A percentile compares a stretch with the other conserved stretches of the same genome.
Conservation (phyloP, 2,329 filamentous ascomycete species). For the Trichoderma koningii region DNA sequence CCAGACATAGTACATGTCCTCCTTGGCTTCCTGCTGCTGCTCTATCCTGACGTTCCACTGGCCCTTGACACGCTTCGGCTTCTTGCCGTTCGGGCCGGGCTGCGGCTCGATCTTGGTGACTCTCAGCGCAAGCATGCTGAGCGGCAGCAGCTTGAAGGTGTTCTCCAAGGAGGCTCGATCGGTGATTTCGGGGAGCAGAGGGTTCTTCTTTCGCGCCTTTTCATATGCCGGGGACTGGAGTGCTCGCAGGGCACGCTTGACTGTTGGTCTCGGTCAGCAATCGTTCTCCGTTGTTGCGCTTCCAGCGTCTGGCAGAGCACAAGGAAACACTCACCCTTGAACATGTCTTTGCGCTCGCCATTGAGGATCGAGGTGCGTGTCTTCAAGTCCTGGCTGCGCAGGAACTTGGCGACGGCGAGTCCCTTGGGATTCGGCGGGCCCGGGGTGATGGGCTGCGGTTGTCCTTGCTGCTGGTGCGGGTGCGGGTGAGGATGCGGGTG, state of each 20-base stretch:
- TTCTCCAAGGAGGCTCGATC: constrained; percentile 90
- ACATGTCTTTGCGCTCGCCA: constrained; percentile 97
- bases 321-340: constrained; percentile 68
- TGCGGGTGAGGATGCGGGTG: constrained; percentile 40
- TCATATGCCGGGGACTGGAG: constrained; percentile 86
- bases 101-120: constrained; percentile 75
- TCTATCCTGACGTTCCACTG: constrained; percentile 95
- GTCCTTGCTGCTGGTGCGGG: constrained; percentile 45
- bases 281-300: background rate
- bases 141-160: constrained; percentile 88
- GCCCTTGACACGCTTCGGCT: constrained; percentile 88
- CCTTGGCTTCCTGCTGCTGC: constrained; percentile 85
- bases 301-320: background rate
- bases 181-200: constrained; percentile 81
- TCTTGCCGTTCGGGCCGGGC: constrained; percentile 64
- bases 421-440: constrained; percentile 87
- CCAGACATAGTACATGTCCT: constrained; percentile 95
- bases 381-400: constrained; percentile 84
- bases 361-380: constrained; percentile 88
- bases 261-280: constrained; percentile 48
- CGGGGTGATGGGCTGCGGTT: constrained; percentile 68
- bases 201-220: constrained; percentile 87
- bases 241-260: constrained; percentile 92
- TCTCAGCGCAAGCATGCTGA: constrained; percentile 90
- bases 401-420: constrained; percentile 84